Evolutionary conservation across 441 rosid species (phyloP).

Genomic region (Gossypium schwendimanii): DNA sequence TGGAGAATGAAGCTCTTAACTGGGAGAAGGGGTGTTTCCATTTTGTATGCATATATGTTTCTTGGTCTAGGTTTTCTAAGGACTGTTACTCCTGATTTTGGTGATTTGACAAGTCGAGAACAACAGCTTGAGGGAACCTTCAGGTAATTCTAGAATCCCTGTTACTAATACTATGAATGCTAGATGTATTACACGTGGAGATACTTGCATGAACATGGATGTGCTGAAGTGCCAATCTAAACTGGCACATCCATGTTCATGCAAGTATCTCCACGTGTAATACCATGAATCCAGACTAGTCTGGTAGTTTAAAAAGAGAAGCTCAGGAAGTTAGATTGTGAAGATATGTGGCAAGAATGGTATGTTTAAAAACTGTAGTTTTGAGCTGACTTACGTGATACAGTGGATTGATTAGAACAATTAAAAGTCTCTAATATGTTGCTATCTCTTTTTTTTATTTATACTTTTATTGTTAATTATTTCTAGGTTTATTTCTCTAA

Average conservation of each 20-base stretch:
- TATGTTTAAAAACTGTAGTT: not conserved
- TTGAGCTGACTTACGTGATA: not conserved
- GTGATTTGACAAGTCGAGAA: conserved; percentile 79
- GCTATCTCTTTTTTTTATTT: not conserved
- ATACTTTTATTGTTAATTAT: not conserved
- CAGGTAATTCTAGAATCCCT: conserved; percentile 45
- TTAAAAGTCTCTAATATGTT: not conserved
- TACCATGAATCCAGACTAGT: not conserved
- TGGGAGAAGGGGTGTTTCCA: conserved; percentile 94
- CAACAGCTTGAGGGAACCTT: conserved; percentile 97
- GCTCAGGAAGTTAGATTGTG: not conserved
- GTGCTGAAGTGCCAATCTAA: not conserved
- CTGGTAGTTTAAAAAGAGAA: not conserved
- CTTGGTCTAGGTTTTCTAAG: conserved; percentile 95
- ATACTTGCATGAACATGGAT: not conserved
- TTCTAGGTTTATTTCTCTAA: not conserved
- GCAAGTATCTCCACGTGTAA: too few relatives aligned
- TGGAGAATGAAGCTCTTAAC: conserved; percentile 99
- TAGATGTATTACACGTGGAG: not conserved
- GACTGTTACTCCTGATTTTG: conserved; percentile 89
- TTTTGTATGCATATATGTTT: conserved; percentile 91
- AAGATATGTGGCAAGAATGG: not conserved
- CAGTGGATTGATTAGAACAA: not conserved
- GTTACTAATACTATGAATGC: conserved; percentile 9
- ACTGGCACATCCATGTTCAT: not conserved